Conservation (phyloP, 2,329 filamentous ascomycete species). For the Trichophyton rubrum region DNA sequence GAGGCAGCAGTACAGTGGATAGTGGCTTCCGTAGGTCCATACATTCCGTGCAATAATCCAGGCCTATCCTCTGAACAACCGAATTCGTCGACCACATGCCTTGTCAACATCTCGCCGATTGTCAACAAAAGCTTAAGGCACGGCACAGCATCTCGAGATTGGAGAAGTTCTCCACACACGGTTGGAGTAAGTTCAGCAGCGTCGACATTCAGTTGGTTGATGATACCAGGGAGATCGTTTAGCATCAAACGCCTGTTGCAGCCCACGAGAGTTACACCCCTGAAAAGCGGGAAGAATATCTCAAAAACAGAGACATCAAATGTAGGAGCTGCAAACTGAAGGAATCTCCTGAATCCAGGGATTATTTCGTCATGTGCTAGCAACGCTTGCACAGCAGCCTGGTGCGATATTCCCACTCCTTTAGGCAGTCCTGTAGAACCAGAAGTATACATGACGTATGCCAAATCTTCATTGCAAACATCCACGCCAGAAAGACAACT, state of each 20-base stretch:
- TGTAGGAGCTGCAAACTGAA: conserved; percentile 84
- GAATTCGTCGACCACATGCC: conserved; percentile 65
- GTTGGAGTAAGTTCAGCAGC: conserved; percentile 83
- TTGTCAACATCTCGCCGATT: conserved; percentile 85
- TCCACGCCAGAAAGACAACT: conserved; percentile 5
- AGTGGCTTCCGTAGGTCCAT: conserved; percentile 81
- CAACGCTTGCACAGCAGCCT: conserved; percentile 66
- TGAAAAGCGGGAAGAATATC: conserved; percentile 74
- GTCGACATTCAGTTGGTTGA: conserved; percentile 57
- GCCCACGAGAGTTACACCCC: conserved; percentile 60
- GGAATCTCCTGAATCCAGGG: conserved; percentile 62
- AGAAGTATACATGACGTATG: conserved; percentile 90
- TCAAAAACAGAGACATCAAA: conserved; percentile 95
- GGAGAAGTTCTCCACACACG: conserved; percentile 65
- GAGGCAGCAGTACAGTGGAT: conserved; percentile 78
- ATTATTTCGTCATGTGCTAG: conserved; percentile 70
- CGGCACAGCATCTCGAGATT: conserved; percentile 54
- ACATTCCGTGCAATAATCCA: conserved; percentile 81
- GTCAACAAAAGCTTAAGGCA: conserved; percentile 60
- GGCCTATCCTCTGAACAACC: conserved; percentile 42
- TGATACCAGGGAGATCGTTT: conserved; percentile 56
- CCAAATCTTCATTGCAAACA: conserved; percentile 33
- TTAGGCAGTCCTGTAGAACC: conserved; percentile 83
- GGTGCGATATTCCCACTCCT: conserved; percentile 71
- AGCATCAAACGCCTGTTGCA: conserved; percentile 59